phyloP scores from a whole-genome alignment of 2,329 filamentous ascomycete genomes.

The Nannizzia gypsea region DNA sequence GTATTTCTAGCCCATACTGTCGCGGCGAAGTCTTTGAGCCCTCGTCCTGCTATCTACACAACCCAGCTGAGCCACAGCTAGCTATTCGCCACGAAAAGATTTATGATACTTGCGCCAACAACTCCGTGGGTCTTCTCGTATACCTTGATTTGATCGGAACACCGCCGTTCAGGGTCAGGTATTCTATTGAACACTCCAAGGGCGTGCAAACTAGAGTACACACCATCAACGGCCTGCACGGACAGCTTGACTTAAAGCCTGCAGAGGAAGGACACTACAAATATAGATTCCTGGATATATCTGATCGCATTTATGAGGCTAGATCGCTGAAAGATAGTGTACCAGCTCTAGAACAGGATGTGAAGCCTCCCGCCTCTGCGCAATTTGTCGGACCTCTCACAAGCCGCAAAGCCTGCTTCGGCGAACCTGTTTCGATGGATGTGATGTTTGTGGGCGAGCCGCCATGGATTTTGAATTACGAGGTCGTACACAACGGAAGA shows the following conservation, averaged over 20 bases:
- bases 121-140: conserved; percentile 78
- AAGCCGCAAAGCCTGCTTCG: conserved; percentile 61
- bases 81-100: conserved; percentile 66
- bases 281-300: conserved; percentile 71
- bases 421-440: conserved; percentile 63
- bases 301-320: conserved; percentile 67
- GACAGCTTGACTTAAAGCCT: conserved; percentile 76
- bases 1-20: conserved; percentile 69
- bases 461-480: conserved; percentile 85
- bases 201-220: conserved; percentile 45
- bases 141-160: conserved; percentile 84
- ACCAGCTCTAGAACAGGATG: conserved; percentile 67
- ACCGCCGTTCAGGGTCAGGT: conserved; percentile 76
- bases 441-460: conserved; percentile 67
- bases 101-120: conserved; percentile 88
- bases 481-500: conserved; percentile 80
- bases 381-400: conserved; percentile 48
- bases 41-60: conserved; percentile 82
- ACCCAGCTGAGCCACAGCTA: conserved; percentile 76
- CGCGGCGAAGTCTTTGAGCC: conserved; percentile 83
- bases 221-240: conserved; percentile 57
- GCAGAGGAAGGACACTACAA: conserved; percentile 70
- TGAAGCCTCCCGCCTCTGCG: conserved; percentile 84
- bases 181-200: conserved; percentile 54
- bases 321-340: conserved; percentile 50